These are phyloP conservation scores for Brassica carinata DNA, from an alignment of 345 rosid species.

Conservation along the genomic window DNA sequence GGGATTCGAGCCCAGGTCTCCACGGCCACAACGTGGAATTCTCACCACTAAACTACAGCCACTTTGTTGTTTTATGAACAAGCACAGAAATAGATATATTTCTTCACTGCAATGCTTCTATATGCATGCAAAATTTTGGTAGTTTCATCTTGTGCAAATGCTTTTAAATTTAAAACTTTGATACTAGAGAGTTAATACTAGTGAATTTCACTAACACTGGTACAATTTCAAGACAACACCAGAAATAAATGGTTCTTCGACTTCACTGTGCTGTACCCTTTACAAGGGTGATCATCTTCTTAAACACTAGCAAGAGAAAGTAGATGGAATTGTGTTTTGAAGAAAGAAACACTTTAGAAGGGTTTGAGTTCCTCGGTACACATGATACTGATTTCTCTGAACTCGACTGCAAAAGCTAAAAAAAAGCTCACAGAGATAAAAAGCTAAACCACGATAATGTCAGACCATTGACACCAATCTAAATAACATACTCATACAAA, in stretches of 20 bases:
- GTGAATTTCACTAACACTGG: neutral
- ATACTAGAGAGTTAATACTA: neutral
- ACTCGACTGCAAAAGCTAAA: slow-evolving; percentile 12
- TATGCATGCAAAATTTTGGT: neutral
- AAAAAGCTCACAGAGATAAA: slow-evolving; percentile 5
- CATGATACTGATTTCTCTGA: slow-evolving; percentile 14
- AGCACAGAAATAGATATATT: too few species aligned
- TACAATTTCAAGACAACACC: neutral
- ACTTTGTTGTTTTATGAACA: neutral
- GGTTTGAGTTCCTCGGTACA: slow-evolving; percentile 10
- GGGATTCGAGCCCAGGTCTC: slow-evolving; percentile 89
- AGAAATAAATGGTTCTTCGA: neutral
- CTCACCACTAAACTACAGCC: slow-evolving; percentile 82
- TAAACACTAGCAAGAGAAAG: neutral
- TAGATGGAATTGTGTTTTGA: slow-evolving; percentile 1
- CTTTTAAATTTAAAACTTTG: neutral
- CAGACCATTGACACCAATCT: slow-evolving; percentile 27
- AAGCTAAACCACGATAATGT: slow-evolving; percentile 20
- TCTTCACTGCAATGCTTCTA: too few species aligned
- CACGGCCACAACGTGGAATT: slow-evolving; percentile 90
- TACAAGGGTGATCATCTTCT: too few species aligned
- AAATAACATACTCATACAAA: slow-evolving; percentile 33
- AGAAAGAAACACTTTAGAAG: slow-evolving; percentile 9
- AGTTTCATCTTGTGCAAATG: neutral
- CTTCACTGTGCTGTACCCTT: too few species aligned